These are phyloP conservation scores for Gymnopus androsaceus DNA, from an alignment of 1,284 basidiomycete genomes.

Conservation along the genomic window DNA sequence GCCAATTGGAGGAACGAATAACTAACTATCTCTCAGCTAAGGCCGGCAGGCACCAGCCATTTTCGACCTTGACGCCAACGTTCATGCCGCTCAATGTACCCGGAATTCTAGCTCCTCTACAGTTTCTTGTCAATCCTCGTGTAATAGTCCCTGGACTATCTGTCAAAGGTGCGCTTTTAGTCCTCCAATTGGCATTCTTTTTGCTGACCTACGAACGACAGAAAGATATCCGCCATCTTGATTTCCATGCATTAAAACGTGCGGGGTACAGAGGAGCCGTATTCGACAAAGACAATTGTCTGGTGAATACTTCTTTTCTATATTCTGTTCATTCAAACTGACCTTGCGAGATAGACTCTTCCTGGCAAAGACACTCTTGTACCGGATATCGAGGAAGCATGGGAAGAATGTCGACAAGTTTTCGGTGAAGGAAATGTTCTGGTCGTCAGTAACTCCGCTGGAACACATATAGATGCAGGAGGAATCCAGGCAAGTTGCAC, in stretches of 20 bases:
- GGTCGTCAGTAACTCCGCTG: constrained; percentile 94
- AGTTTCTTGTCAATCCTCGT: constrained; percentile 72
- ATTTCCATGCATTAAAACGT: constrained; percentile 76
- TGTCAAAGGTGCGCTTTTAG: constrained; percentile 61
- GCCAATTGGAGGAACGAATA: no score
- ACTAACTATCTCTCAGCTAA: not conserved
- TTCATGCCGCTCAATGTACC: constrained; percentile 78
- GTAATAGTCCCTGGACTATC: constrained; percentile 72
- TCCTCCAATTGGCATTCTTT: not conserved
- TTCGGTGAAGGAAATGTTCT: constrained; percentile 84
- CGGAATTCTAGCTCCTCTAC: constrained; percentile 75
- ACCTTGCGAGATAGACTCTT: constrained; percentile 54
- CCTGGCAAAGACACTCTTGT: constrained; percentile 75
- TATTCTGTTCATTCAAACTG: not conserved
- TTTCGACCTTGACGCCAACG: not conserved
- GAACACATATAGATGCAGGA: constrained; percentile 77
- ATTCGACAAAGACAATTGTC: constrained; percentile 97
- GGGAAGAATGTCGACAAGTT: constrained; percentile 69
- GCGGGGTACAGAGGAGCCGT: constrained; percentile 87
- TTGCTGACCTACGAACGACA: constrained; percentile 33
- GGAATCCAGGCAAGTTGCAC: constrained; percentile 67
- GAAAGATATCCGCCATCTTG: constrained; percentile 84
- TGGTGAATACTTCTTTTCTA: constrained; percentile 54
- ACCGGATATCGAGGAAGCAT: constrained; percentile 78
- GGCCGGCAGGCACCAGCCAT: not conserved